A percentile compares a stretch with the other conserved stretches of the same genome.
Conservation (phyloP, 495 filamentous ascomycete species). For the Neurospora sp. region DNA sequence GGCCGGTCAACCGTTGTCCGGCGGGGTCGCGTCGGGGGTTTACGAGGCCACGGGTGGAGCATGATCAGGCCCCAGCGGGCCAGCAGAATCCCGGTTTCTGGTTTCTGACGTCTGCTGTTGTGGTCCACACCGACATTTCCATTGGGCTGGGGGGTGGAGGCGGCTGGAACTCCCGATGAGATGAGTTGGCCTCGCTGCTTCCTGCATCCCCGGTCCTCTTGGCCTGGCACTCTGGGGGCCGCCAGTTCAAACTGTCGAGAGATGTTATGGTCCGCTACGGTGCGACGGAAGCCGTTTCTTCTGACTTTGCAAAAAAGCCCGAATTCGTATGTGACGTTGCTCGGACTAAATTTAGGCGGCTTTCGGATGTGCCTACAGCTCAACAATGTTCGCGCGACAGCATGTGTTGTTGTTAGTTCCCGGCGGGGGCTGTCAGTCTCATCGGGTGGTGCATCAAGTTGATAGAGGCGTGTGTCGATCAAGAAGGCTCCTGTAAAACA, state of each 20-base stretch:
- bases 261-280: no score
- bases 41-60: not conserved
- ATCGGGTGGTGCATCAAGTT: not conserved
- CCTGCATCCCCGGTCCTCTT: conserved; percentile 12
- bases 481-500: not conserved
- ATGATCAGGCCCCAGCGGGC: not conserved
- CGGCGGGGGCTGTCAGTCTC: not conserved
- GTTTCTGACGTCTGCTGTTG: not conserved
- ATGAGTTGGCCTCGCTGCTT: conserved; percentile 17
- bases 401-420: not conserved
- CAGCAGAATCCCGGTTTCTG: not conserved
- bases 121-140: conserved; percentile 25
- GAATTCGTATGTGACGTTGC: conserved; percentile 18
- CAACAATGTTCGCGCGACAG: conserved; percentile 7
- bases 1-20: not conserved
- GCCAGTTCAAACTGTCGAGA: no score
- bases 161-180: conserved; percentile 14
- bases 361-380: conserved; percentile 6
- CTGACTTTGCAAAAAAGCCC: conserved; percentile 3
- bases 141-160: conserved; percentile 15
- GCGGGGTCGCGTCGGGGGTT: not conserved
- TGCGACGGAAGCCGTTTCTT: not conserved
- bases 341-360: conserved; percentile 20
- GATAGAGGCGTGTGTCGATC: conserved; percentile 8
- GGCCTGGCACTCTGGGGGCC: conserved; percentile 5